Base-by-base conservation (phyloP, 2,329 filamentous ascomycete species). In the Xylaria sp. region DNA sequence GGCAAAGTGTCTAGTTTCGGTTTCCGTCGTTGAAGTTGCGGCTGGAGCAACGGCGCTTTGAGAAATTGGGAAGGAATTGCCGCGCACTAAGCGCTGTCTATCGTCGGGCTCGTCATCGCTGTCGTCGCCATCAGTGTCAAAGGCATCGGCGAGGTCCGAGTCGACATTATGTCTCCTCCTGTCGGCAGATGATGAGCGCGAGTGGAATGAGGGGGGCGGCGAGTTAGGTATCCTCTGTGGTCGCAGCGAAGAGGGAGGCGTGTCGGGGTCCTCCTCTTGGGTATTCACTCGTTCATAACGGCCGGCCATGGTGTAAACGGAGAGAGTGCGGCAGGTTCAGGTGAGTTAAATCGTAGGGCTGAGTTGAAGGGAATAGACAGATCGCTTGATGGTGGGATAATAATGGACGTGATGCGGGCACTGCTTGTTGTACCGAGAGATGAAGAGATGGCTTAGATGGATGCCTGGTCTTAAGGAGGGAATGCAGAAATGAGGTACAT, bases 91-190 rank as follows among this genome's bases (percentile, higher is more conserved):
- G 72, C 94, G 89, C 81, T 96, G 93, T 73, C 94, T 88, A 80
- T 97, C 93, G 78, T 97, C 93, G 66, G 87, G 85, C 67, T 91
- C 90, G 74, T 93, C 86, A 64, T 92, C 91, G 76, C 90, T 86
- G 41, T 75, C 91, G 69, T 91, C 93, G 70, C 90, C 91, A 72
- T 91, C 92, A 76, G 91, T 89, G 78, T 93, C 95, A 79, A 99
- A 99, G 0, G 96, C 94, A 78, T 98, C 95, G 74, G 93, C 93
- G 15, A 99, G 87, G n/a, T 93, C 91, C 69, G 91, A 86, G 75
- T 97, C 90, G 68, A 93, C 91, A 9, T 72, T 69, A 76, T 79
- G 63, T 75, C 77, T 60, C 80, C 81, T 64, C 79, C 80, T 57
- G 74, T 79, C 84, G 84, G 82, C 81, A 81, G 92, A 94, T 1